phyloP scores from a whole-genome alignment of 176 grass and related monocot genomes.

The Otatea glauca region DNA sequence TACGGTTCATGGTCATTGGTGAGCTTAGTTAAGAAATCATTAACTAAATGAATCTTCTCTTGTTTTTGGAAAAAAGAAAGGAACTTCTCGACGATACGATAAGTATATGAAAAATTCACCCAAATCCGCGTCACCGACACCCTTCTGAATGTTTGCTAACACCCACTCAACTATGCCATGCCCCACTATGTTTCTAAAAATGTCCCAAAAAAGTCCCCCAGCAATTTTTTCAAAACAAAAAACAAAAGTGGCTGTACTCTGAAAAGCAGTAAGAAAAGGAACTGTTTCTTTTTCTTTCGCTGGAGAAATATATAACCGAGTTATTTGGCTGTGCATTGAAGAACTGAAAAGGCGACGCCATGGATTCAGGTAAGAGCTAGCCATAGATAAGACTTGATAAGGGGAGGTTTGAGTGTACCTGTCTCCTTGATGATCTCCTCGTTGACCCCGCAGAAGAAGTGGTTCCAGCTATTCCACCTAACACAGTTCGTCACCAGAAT shows the following conservation, averaged over 20 bases:
- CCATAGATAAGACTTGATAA: not conserved
- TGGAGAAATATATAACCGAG: not conserved
- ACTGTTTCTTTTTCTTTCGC: no score
- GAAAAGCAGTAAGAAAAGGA: not conserved
- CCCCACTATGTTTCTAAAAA: not conserved
- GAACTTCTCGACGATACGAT: not conserved
- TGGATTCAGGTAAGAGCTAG: not conserved
- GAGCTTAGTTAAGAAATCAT: not conserved
- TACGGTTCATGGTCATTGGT: not conserved
- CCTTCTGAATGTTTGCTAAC: not conserved
- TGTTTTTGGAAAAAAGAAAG: not conserved
- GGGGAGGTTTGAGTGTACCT: conserved; percentile 36
- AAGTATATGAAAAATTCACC: not conserved
- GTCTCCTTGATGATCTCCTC: conserved; percentile 75
- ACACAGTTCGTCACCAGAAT: not conserved
- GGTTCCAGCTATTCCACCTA: conserved; percentile 99
- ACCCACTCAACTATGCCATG: not conserved
- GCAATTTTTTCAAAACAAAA: not conserved
- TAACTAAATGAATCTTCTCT: not conserved
- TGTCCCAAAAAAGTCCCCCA: no score
- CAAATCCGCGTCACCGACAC: not conserved
- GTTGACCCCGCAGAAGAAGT: conserved; percentile 73
- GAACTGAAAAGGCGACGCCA: conserved; percentile 7
- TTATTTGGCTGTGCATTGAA: not conserved
- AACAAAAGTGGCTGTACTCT: not conserved